A percentile compares a stretch with the other conserved stretches of the same genome.
Conservation (phyloP, 495 filamentous ascomycete genomes). For the Tuber magnatum region DNA sequence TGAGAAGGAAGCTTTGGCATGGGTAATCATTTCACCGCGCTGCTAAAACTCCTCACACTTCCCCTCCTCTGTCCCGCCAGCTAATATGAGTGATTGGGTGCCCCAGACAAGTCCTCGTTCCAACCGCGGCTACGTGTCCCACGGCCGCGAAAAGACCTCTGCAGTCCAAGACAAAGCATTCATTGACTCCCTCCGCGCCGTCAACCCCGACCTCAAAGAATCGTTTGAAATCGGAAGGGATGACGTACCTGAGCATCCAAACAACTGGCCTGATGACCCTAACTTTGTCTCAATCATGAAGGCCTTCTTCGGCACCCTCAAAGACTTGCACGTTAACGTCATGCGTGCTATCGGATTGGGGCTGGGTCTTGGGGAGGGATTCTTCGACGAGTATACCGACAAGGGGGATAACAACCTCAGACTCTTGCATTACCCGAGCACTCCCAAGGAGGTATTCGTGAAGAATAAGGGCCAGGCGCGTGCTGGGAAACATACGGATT, state of each 20-base stretch:
- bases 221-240: constrained; percentile 64
- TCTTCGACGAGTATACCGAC: constrained; percentile 70
- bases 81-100: neutral
- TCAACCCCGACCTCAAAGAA: constrained; percentile 61
- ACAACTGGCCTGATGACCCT: constrained; percentile 72
- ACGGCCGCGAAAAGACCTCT: constrained; percentile 61
- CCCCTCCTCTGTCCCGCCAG: neutral
- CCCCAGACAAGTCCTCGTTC: constrained; percentile 54
- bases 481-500: constrained; percentile 82
- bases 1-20: constrained; percentile 63
- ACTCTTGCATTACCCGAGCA: constrained; percentile 80
- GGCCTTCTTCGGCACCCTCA: constrained; percentile 64
- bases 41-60: neutral
- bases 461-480: constrained; percentile 67
- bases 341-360: constrained; percentile 87
- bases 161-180: constrained; percentile 32
- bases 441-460: constrained; percentile 58
- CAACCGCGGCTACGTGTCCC: constrained; percentile 61
- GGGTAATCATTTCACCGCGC: constrained; percentile 42
- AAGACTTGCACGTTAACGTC: constrained; percentile 64
- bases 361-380: constrained; percentile 62
- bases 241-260: constrained; percentile 49
- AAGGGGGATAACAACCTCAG: constrained; percentile 77
- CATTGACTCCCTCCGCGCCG: constrained; percentile 50
- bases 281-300: constrained; percentile 67